A percentile compares a stretch with the other conserved stretches of the same genome.
These are phyloP conservation scores for Camelina laxa DNA, from an alignment of 345 rosid genomes.

Conservation along the genomic window DNA sequence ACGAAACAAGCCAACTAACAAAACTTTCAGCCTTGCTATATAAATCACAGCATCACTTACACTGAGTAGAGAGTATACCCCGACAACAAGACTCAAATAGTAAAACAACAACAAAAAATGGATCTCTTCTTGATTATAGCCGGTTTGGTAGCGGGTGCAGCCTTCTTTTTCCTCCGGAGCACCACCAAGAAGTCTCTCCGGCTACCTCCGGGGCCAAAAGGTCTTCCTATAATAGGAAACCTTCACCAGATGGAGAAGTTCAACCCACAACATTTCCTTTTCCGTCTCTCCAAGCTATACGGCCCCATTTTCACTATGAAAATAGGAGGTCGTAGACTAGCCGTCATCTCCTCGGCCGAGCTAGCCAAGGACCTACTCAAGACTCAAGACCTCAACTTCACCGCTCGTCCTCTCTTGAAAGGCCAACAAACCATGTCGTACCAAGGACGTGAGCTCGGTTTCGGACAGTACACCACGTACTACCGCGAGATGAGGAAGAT, in stretches of 20 bases:
- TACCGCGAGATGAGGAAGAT: conserved; percentile 47
- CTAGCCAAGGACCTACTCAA: conserved; percentile 39
- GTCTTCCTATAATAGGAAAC: conserved; percentile 43
- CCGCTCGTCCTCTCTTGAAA: conserved; percentile 38
- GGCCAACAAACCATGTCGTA: conserved; percentile 45
- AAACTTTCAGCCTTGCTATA: conserved; percentile 15
- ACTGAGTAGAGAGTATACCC: neutral
- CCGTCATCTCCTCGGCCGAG: conserved; percentile 40
- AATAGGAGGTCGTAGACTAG: conserved; percentile 22
- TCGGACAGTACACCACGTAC: conserved; percentile 42
- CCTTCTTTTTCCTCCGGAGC: conserved; percentile 27
- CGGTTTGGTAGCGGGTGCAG: neutral
- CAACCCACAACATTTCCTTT: conserved; percentile 43
- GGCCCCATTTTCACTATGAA: conserved; percentile 43
- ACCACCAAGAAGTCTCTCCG: conserved; percentile 28
- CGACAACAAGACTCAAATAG: neutral
- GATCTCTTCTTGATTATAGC: conserved; percentile 34
- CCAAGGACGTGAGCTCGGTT: conserved; percentile 45
- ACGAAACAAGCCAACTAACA: conserved; percentile 17
- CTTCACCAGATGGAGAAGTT: conserved; percentile 44
- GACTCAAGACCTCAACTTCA: conserved; percentile 40
- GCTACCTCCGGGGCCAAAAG: conserved; percentile 43
- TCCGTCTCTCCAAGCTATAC: conserved; percentile 40
- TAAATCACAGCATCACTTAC: neutral
- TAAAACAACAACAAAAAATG: neutral